These are phyloP conservation scores for Stachybotrys elegans DNA, from an alignment of 2,329 filamentous ascomycete genomes.

Conservation along the genomic window DNA sequence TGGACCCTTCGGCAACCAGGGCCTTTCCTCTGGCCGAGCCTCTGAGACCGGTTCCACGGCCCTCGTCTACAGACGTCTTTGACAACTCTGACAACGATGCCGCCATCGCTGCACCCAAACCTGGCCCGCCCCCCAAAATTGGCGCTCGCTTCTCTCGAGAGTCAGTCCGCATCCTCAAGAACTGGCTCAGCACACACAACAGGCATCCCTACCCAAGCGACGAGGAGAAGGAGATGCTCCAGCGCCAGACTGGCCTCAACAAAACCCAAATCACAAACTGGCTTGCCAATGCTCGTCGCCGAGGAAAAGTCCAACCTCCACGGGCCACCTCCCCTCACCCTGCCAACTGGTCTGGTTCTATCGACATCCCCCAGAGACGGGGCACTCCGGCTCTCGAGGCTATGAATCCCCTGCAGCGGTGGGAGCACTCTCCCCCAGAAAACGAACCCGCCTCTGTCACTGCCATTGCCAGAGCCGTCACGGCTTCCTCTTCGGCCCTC, in stretches of 20 bases:
- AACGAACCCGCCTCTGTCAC: constrained; percentile 56
- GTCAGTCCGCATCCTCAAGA: constrained; percentile 74
- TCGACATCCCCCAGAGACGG: constrained; percentile 66
- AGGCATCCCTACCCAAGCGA: constrained; percentile 85
- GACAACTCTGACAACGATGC: constrained; percentile 14
- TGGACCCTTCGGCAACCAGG: constrained; percentile 26
- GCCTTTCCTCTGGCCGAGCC: constrained; percentile 16
- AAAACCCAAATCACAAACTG: constrained; percentile 85
- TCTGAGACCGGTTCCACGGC: constrained; percentile 16
- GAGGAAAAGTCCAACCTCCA: constrained; percentile 69
- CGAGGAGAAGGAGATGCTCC: constrained; percentile 76
- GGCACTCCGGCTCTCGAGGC: constrained; percentile 48
- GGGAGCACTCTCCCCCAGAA: constrained; percentile 54
- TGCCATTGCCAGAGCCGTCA: constrained; percentile 53
- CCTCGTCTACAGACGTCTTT: constrained; percentile 21
- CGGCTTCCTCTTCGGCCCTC: constrained; percentile 44
- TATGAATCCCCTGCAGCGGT: constrained; percentile 55
- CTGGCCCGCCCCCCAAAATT: constrained; percentile 49
- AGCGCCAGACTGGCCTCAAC: constrained; percentile 73
- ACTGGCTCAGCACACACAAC: constrained; percentile 76
- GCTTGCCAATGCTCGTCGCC: constrained; percentile 82
- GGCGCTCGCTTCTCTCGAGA: constrained; percentile 75
- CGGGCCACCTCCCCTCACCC: constrained; percentile 66
- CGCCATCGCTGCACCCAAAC: constrained; percentile 16
- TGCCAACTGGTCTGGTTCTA: constrained; percentile 53